Evolutionary conservation across 2,329 filamentous ascomycete genomes (phyloP).

Genomic region (Rhynchosporium secalis): DNA sequence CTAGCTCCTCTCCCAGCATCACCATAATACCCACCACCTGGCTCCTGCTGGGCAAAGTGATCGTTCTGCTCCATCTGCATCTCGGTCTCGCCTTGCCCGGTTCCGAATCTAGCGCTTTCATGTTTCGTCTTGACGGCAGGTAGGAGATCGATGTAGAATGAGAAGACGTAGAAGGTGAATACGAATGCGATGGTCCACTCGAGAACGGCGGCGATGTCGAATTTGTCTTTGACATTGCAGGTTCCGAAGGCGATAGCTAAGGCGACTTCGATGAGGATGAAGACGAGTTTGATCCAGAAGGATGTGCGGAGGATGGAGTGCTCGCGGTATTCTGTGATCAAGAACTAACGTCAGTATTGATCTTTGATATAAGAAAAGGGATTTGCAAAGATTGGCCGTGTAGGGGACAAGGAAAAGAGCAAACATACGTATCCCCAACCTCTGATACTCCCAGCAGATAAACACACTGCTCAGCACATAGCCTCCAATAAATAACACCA

Average conservation of each 20-base stretch:
- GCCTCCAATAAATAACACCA: constrained; percentile 80
- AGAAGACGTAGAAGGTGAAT: constrained; percentile 85
- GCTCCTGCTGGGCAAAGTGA: constrained; percentile 13
- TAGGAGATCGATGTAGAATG: constrained; percentile 83
- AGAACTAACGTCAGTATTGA: constrained; percentile 1
- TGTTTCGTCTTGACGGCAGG: constrained; percentile 54
- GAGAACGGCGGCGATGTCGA: constrained; percentile 72
- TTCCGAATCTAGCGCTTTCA: constrained; percentile 20
- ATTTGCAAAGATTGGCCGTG: no score
- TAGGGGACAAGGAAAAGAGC: not conserved
- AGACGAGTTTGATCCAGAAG: constrained; percentile 84
- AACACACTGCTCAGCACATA: constrained; percentile 86
- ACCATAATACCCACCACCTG: not conserved
- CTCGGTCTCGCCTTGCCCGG: constrained; percentile 25
- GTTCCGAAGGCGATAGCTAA: constrained; percentile 74
- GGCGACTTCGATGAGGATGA: constrained; percentile 76
- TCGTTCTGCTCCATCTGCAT: constrained; percentile 37
- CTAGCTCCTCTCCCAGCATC: not conserved
- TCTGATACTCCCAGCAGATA: constrained; percentile 87
- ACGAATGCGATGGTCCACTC: constrained; percentile 80
- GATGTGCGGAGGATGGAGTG: constrained; percentile 72
- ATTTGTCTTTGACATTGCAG: constrained; percentile 48
- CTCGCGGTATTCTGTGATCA: constrained; percentile 62
- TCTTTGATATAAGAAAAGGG: not conserved
- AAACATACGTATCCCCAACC: constrained; percentile 68